These are phyloP conservation scores for Scedosporium apiospermum DNA, from an alignment of 2,329 filamentous ascomycete species.

Conservation along the genomic window DNA sequence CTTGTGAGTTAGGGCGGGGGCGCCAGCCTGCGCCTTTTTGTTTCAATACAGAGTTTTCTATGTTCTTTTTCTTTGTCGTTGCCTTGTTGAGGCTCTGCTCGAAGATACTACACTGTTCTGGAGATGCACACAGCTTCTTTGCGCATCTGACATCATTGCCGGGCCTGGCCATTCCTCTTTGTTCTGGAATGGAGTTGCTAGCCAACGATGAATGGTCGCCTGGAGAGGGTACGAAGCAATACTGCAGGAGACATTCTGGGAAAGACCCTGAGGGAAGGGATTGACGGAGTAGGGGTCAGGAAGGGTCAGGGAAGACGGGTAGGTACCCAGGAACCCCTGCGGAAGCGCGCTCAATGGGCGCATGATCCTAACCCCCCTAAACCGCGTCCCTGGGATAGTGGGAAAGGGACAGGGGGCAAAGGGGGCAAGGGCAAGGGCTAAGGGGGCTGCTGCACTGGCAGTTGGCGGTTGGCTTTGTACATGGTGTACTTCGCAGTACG, in stretches of 20 bases:
- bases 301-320: neutral
- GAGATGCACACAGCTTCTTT: neutral
- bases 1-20: no score
- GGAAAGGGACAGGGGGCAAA: neutral
- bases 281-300: no score
- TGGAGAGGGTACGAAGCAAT: neutral
- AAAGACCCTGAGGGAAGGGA: neutral
- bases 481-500: no score
- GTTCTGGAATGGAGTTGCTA: no score
- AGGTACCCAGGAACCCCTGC: neutral
- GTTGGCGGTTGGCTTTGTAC: no score
- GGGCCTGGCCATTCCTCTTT: no score
- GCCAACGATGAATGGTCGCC: neutral
- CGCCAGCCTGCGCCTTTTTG: no score
- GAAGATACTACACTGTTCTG: neutral
- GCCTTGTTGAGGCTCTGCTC: neutral
- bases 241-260: neutral
- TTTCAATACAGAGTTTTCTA: neutral
- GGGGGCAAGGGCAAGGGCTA: neutral
- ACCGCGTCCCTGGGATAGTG: neutral
- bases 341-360: neutral
- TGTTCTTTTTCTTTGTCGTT: neutral
- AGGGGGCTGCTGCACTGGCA: no score
- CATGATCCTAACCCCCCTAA: neutral
- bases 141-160: neutral